Evolutionary conservation across 345 rosid genomes (phyloP), one percentile per base, ranked within the genome.

Genomic region (Populus davidiana): DNA sequence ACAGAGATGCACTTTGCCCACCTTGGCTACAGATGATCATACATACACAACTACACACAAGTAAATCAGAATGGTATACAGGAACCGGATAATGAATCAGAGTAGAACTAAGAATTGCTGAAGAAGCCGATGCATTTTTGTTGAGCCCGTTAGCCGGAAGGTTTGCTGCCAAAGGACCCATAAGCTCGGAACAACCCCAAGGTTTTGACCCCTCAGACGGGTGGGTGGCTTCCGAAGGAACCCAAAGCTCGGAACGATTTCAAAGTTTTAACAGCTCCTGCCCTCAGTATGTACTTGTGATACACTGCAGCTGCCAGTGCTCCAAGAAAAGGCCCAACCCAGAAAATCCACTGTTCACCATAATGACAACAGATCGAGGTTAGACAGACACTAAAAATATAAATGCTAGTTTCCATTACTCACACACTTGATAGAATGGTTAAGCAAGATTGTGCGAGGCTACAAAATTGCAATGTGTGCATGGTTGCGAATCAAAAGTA

Each of bases 281-380:
- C 93, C 73, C 93, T 81, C 33, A 90, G 82, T 11, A 90, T 76
- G 82, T 85, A 88, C 69, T 86, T 89, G 77, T 88, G 88, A 77
- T 90, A 88, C 16, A 87, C 89, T 1, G 91, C 90, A 31, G 93
- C 93, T 21, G 90, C 93, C 21, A 91, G 75, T 39, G 91, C 94
- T 76, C 93, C 93, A 13, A 83, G 78, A 11, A 90, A 83, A 0
- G 91, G 93, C 41, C 93, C 91, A 25, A 86, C 91, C 93, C 93
- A 90, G 89, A 90, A 90, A 50, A 90, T 87, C 93, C 93, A 90
- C 93, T 88, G 52, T 47, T 14, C 52, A 47, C 14, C 1, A 16
- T 1, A 47, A 47, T 47, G 52, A 47, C 12, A 85, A 85, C 16
- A 75, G n/a, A 27, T 27, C 27, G 27, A 31, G 83, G 80, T 50